Base-by-base conservation (phyloP, 1,139 yeast genomes). In the Ogataea hybrid region DNA sequence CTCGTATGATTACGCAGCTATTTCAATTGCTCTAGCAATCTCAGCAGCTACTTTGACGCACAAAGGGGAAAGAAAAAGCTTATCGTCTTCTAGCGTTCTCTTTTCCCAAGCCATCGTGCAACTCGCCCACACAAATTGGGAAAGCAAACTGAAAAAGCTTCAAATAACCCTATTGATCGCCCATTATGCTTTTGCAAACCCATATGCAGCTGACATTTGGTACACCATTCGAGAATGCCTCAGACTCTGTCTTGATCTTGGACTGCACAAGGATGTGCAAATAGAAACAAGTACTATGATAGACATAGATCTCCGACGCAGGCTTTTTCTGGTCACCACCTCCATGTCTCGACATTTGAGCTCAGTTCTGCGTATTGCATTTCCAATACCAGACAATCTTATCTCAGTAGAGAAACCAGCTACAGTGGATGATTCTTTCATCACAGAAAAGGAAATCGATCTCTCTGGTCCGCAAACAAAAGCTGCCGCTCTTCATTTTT, bases 111-210 rank as follows among this genome's bases (percentile, higher is more conserved):
- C 44, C 15, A 43, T 51, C 1, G 43, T 50, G 4, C 45, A 42
- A n/a, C 37, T 45, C 11, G n/a, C 49, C 14, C 37, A 41, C 3
- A 32, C 42, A 5, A 21, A 32, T 6, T 51, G 51, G 51, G 35
- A 41, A 3, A 32, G 41, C 9, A 48, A 50, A 25, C 32, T 51
- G 32, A 6, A 37, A 12, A 51, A 51, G 23, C 34, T 52, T 10
- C 50, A 52, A 30, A 34, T 48, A 4, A 35, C 39, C 2, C 32
- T 51, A n/a, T 34, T 52, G 1, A 44, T 50, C 6, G 52, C 54
- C 4, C 56, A 52, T 39, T 51, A 52, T 40, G 52, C 50, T 5
- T 50, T 52, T 47, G 54, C 53, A 2, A 52, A 52, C 29, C 56
- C 56, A 10, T 51, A 43, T 32, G 55, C 54, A 3, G 55, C 53